Evolutionary conservation across 108 stramenopile genomes (phyloP).

Genomic region (Licmophora abbreviata): DNA sequence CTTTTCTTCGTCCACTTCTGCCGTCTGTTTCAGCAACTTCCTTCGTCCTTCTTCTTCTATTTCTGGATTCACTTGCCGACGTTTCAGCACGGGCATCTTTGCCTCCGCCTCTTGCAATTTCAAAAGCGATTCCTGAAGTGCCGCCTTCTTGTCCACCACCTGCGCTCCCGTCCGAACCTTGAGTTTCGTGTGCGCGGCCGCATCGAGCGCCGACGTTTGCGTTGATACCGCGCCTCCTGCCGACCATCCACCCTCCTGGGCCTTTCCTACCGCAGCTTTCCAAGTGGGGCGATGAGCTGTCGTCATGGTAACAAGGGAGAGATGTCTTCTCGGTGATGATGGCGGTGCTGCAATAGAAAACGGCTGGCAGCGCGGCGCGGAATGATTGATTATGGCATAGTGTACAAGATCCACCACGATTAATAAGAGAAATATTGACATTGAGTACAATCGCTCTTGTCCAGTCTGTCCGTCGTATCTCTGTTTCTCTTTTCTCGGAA

Average conservation of each 20-base stretch:
- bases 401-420: no score
- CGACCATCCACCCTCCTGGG: slow-evolving; percentile 80
- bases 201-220: slow-evolving; percentile 41
- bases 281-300: slow-evolving; percentile 90
- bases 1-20: slow-evolving; percentile 68
- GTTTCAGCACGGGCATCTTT: slow-evolving; percentile 21
- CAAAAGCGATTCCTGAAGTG: slow-evolving; percentile 60
- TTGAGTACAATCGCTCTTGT: no score
- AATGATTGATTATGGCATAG: no score
- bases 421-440: no score
- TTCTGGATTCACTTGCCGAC: slow-evolving; percentile 28
- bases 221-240: slow-evolving; percentile 62
- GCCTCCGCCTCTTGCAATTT: slow-evolving; percentile 74
- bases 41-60: slow-evolving; percentile 55
- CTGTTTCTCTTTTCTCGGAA: no score
- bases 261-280: slow-evolving; percentile 87
- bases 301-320: slow-evolving; percentile 42
- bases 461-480: no score
- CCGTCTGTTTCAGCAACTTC: slow-evolving; percentile 70
- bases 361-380: no score
- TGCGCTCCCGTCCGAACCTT: slow-evolving; percentile 67
- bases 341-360: no score
- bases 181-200: slow-evolving; percentile 77
- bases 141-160: slow-evolving; percentile 45
- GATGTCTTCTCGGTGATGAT: no score